Conservation (phyloP, 2,329 filamentous ascomycete genomes). For the Talaromyces sp. region DNA sequence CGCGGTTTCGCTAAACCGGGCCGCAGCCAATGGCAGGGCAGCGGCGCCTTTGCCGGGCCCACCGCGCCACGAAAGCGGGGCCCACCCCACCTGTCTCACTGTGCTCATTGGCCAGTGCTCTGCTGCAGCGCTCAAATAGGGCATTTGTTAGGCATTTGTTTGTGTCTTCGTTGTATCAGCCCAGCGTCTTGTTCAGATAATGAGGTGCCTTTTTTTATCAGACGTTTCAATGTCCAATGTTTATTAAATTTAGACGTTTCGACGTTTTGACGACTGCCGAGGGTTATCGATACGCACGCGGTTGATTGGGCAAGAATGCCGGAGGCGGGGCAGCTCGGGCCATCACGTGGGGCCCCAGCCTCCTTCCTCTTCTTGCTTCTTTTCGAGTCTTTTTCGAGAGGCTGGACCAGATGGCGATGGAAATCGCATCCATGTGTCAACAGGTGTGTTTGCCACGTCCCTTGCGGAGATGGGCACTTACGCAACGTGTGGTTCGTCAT, state of each 20-base stretch:
- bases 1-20: background rate
- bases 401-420: too few relatives aligned
- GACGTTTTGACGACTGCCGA: background rate
- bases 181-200: background rate
- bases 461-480: background rate
- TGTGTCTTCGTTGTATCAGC: background rate
- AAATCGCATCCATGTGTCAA: too few relatives aligned
- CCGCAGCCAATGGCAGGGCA: background rate
- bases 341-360: slow-evolving; percentile 8
- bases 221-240: too few relatives aligned
- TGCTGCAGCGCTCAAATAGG: background rate
- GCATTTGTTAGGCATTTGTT: background rate
- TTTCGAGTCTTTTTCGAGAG: background rate
- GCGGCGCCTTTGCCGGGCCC: background rate
- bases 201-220: too few relatives aligned
- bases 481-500: background rate
- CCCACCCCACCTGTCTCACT: background rate
- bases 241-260: too few relatives aligned
- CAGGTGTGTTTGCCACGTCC: background rate
- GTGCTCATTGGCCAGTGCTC: background rate
- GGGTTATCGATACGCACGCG: background rate
- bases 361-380: background rate
- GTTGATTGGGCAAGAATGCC: slow-evolving; percentile 9
- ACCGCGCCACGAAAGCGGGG: background rate
- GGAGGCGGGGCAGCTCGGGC: slow-evolving; percentile 6